Evolutionary conservation across 1,284 basidiomycete genomes (phyloP), one percentile per base, ranked within the genome.

Genomic region (Anthracocystis panici-leucophaei): DNA sequence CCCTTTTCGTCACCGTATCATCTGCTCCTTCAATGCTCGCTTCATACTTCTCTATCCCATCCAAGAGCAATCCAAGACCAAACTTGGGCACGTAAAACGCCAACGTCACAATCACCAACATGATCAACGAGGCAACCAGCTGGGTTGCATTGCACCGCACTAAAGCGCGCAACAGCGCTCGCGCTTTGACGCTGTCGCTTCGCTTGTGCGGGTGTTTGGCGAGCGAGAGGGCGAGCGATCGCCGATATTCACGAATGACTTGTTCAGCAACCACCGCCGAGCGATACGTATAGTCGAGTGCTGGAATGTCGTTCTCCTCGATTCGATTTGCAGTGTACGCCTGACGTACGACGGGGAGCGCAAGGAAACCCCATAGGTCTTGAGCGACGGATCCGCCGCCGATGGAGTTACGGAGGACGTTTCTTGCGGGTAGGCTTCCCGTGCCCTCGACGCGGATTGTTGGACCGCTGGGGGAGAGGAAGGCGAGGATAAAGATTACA

Each of bases 21-120:
- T 49, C 27, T 27, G 27, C 59, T 1, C 48, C 20, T 6, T 23
- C 33, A 11, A 25, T 16, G 10, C 7, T 25, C 2, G 29, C 31
- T n/a, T 67, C 52, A 48, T 72, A 73, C 9, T 50, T 11, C 33
- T 73, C 65, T 7, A 73, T 44, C 16, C 60, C 64, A 11, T 51
- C 52, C 21, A 73, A 50, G 11, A 73, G 29, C 18, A 67, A 4
- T n/a, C 48, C 50, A 1, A 73, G 42, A 20, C 65, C 65, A 27
- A 73, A 23, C 49, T 73, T 73, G 61, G 65, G 60, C 20, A 57
- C 48, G 46, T 73, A 73, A 57, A 73, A 73, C 0, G 49, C 31
- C 23, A 73, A 60, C 2, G 70, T 73, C 20, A 53, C 50, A 31
- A 73, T 54, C 14, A 73, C 23, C 20, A 73, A 25, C 10, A 67